Base-by-base conservation (phyloP, 148 eudicot species). In the Fagopyrum tataricum region DNA sequence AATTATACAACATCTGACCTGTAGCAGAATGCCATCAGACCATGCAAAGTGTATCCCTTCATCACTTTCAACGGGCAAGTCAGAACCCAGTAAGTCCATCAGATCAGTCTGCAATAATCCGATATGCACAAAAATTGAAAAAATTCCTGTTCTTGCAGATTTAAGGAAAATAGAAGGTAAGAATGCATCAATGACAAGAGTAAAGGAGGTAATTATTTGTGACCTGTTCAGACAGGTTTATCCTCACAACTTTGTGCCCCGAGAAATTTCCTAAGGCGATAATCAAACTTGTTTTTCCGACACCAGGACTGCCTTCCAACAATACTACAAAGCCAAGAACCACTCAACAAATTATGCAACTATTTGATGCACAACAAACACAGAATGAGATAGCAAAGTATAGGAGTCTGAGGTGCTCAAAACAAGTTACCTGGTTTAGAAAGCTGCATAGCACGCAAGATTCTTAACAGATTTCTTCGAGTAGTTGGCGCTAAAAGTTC, bases 251-350 rank as follows among this genome's bases (percentile, higher is more conserved):
- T 24, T 83, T 79, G 83, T 95, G 97, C 47, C 97, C 91, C 56
- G 99, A 91, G 83, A 72, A 90, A 82, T 89, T 87, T 44, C 93
- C 99, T 68, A 95, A 77, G 67, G 96, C 90, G 69, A 84, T 80
- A 72, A 95, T 79, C 82, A 95, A 77, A 84, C 99, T 95, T 76
- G 99, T 95, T 77, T 95, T 95, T 41, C 99, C 99, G 71, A 95
- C 97, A 67, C 99, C 99, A 7, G 99, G 99, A 78, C 99, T 95
- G 75, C 99, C 99, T 84, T 95, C 99, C 86, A 95, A 71, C 78
- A 95, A 72, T 59, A 95, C 98, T 93, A 80, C 48, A 82, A 76
- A 67, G 51, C 70, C 17, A 43, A 40, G 55, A 81, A 62, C 47
- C 18, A 75, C 20, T 46, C 31, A 18, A 79, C 47, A 79, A 69